Evolutionary conservation across 768 basidiomycete genomes (phyloP).

Genomic region (Saitozyma podzolica): DNA sequence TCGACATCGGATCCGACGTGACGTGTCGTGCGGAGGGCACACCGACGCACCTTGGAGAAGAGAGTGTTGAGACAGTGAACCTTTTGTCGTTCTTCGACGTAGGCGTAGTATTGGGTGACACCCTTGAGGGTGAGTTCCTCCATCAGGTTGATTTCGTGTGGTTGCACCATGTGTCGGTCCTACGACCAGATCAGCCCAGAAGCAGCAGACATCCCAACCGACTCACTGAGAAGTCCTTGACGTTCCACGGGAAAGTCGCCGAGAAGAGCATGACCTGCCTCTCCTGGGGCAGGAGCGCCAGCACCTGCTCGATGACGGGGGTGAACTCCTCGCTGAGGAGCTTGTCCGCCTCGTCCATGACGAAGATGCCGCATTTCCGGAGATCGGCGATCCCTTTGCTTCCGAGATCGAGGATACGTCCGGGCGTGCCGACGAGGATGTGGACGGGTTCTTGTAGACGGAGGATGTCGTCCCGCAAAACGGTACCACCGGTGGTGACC

Average conservation of each 20-base stretch:
- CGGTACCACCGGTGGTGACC: conserved; percentile 98
- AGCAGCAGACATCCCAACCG: not conserved
- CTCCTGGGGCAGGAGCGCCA: conserved; percentile 76
- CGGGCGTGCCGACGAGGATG: conserved; percentile 95
- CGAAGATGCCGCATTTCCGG: conserved; percentile 89
- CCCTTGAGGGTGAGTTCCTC: conserved; percentile 97
- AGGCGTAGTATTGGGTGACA: conserved; percentile 99
- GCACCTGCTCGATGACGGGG: conserved; percentile 94
- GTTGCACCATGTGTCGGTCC: conserved; percentile 75
- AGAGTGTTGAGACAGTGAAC: conserved; percentile 99
- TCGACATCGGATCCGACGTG: conserved; percentile 1
- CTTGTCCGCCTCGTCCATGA: conserved; percentile 99
- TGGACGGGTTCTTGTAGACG: conserved; percentile 86
- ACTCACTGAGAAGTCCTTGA: conserved; percentile 94
- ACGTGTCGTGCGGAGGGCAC: conserved; percentile 1
- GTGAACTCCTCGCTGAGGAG: conserved; percentile 95
- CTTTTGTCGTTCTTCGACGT: conserved; percentile 98
- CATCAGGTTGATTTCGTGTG: conserved; percentile 99
- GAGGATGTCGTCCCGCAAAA: conserved; percentile 95
- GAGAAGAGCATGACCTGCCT: conserved; percentile 99
- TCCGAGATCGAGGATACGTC: conserved; percentile 89
- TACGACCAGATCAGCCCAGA: conserved; percentile 17
- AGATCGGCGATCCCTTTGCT: conserved; percentile 92
- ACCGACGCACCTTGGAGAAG: conserved; percentile 79
- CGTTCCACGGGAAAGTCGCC: conserved; percentile 97